Evolutionary conservation across 805 yeast genomes (phyloP).

Genomic region (Starmera caribaea): DNA sequence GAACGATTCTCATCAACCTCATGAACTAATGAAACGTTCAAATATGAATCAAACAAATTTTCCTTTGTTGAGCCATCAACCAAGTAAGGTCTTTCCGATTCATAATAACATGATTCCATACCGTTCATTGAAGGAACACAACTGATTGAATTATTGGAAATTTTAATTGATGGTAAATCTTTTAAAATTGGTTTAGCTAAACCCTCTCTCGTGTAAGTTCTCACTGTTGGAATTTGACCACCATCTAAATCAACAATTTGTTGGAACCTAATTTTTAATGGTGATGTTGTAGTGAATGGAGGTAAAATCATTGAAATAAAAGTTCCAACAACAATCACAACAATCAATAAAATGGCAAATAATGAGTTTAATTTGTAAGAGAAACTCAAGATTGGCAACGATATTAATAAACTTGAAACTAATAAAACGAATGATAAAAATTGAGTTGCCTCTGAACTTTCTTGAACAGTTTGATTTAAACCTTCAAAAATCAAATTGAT

Average conservation of each 20-base stretch:
- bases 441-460: constrained; percentile 37
- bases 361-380: constrained; percentile 54
- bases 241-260: constrained; percentile 45
- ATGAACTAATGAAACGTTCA: constrained; percentile 40
- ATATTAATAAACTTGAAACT: constrained; percentile 26
- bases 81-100: constrained; percentile 38
- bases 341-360: constrained; percentile 30
- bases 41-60: constrained; percentile 29
- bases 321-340: constrained; percentile 29
- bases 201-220: constrained; percentile 42
- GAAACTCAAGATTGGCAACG: constrained; percentile 55
- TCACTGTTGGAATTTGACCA: constrained; percentile 25
- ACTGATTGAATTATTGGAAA: constrained; percentile 15
- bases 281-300: constrained; percentile 56
- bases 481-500: constrained; percentile 49
- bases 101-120: constrained; percentile 42
- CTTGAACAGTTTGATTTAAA: constrained; percentile 62
- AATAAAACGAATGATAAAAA: constrained; percentile 27
- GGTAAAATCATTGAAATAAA: constrained; percentile 26
- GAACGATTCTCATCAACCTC: constrained; percentile 39
- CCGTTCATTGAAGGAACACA: constrained; percentile 36
- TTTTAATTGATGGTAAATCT: constrained; percentile 59
- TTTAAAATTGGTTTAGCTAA: constrained; percentile 34
- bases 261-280: constrained; percentile 63
- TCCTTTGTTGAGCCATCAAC: constrained; percentile 26